Evolutionary conservation across 2,329 filamentous ascomycete genomes (phyloP).

Genomic region (Achaetomium macrosporum): DNA sequence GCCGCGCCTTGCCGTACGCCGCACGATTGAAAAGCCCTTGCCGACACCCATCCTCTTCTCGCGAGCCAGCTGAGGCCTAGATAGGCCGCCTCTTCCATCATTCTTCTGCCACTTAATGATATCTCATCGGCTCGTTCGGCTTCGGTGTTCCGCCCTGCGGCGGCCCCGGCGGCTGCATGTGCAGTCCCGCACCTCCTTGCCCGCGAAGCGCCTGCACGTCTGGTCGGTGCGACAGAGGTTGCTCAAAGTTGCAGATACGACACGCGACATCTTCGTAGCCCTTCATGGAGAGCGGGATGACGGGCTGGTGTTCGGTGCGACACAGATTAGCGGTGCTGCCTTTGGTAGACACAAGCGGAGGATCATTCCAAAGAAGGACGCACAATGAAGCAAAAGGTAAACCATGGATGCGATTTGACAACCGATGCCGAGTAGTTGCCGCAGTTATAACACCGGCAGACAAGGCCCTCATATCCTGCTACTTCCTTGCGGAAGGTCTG

Average conservation of each 20-base stretch:
- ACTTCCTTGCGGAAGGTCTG: slow-evolving; percentile 56
- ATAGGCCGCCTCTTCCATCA: background rate
- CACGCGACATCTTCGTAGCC: slow-evolving; percentile 66
- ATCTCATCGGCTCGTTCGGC: slow-evolving; percentile 28
- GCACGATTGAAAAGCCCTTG: too few relatives aligned
- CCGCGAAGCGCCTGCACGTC: slow-evolving; percentile 50
- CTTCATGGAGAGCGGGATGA: slow-evolving; percentile 64
- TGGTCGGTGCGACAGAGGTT: slow-evolving; percentile 54
- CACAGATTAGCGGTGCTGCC: background rate
- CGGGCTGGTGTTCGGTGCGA: slow-evolving; percentile 41
- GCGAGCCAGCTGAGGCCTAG: background rate
- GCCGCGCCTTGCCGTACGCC: too few relatives aligned
- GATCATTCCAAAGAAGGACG: slow-evolving; percentile 25
- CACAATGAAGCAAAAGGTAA: slow-evolving; percentile 73
- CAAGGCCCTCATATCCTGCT: slow-evolving; percentile 54
- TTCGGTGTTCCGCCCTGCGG: slow-evolving; percentile 28
- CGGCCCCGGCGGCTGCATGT: slow-evolving; percentile 31
- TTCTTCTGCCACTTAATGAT: slow-evolving; percentile 20
- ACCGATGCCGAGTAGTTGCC: slow-evolving; percentile 58
- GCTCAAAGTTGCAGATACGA: slow-evolving; percentile 70
- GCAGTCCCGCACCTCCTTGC: slow-evolving; percentile 31
- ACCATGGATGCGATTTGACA: slow-evolving; percentile 63
- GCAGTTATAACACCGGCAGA: slow-evolving; percentile 61
- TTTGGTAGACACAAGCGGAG: background rate
- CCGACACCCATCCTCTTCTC: too few relatives aligned